Evolutionary conservation across 495 filamentous ascomycete genomes (phyloP).

Genomic region (Penicillium coprophilum): DNA sequence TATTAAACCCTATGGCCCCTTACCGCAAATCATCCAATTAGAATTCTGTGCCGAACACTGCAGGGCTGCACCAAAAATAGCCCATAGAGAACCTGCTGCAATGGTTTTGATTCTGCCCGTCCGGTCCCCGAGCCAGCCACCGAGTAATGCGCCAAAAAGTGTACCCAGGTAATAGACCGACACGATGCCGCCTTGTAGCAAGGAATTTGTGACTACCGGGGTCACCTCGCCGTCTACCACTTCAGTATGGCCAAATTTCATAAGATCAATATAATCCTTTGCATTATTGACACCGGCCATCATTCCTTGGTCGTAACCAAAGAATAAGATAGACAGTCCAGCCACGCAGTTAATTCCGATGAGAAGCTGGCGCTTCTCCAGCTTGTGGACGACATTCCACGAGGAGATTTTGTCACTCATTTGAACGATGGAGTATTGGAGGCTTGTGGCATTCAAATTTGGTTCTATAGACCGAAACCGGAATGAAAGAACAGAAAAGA

Average conservation of each 20-base stretch:
- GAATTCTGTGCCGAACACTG: constrained; percentile 64
- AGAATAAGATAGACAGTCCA: constrained; percentile 59
- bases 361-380: constrained; percentile 63
- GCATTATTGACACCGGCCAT: constrained; percentile 74
- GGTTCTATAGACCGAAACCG: neutral
- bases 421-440: neutral
- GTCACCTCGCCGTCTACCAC: constrained; percentile 43
- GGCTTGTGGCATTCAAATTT: neutral
- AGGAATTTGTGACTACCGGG: constrained; percentile 56
- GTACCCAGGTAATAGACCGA: constrained; percentile 71
- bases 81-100: constrained; percentile 55
- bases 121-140: constrained; percentile 62
- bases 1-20: constrained; percentile 18
- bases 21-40: constrained; percentile 70
- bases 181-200: constrained; percentile 69
- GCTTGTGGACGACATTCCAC: constrained; percentile 58
- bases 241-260: constrained; percentile 63
- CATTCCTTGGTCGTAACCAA: constrained; percentile 70
- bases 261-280: constrained; percentile 61
- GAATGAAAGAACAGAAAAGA: neutral
- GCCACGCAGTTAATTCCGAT: constrained; percentile 65
- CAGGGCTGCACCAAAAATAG: constrained; percentile 56
- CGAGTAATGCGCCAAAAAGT: constrained; percentile 57
- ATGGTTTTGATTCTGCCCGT: constrained; percentile 63
- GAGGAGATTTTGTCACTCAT: constrained; percentile 51